Conservation (phyloP, 345 rosid genomes). For the Mercurialis annua region DNA sequence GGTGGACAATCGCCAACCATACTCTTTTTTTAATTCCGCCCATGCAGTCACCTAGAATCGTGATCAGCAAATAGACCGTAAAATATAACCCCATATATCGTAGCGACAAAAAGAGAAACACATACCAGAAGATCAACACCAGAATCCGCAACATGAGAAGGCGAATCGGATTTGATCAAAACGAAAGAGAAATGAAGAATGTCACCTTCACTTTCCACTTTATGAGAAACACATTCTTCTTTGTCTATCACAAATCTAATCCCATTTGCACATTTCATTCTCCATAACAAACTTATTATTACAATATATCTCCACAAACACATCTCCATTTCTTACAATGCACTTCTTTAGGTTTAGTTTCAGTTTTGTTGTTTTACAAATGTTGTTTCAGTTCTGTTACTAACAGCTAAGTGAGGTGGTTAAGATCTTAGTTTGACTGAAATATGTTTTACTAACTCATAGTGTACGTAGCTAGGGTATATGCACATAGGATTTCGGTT, state of each 20-base stretch:
- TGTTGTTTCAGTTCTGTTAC: no score
- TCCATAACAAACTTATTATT: background rate
- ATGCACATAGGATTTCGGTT: background rate
- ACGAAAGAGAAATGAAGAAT: slow-evolving; percentile 25
- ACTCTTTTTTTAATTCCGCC: no score
- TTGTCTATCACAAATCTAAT: slow-evolving; percentile 22
- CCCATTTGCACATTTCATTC: slow-evolving; percentile 3
- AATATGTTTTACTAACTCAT: no score
- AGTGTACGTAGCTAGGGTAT: no score
- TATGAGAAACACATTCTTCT: slow-evolving; percentile 26
- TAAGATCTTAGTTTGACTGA: no score
- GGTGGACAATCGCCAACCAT: no score
- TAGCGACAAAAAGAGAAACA: background rate
- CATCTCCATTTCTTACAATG: slow-evolving; percentile 4
- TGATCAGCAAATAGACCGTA: no score
- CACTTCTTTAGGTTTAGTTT: no score
- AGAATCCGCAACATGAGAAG: slow-evolving; percentile 11
- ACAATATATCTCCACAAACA: background rate
- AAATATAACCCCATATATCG: no score
- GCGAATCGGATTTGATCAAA: slow-evolving; percentile 12
- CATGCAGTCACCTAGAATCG: no score
- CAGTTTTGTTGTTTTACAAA: no score
- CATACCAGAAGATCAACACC: slow-evolving; percentile 26
- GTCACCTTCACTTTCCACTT: slow-evolving; percentile 17
- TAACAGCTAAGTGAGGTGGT: no score